These are phyloP conservation scores for Stropharia rugosoannulata DNA, from an alignment of 768 basidiomycete species.

Conservation along the genomic window DNA sequence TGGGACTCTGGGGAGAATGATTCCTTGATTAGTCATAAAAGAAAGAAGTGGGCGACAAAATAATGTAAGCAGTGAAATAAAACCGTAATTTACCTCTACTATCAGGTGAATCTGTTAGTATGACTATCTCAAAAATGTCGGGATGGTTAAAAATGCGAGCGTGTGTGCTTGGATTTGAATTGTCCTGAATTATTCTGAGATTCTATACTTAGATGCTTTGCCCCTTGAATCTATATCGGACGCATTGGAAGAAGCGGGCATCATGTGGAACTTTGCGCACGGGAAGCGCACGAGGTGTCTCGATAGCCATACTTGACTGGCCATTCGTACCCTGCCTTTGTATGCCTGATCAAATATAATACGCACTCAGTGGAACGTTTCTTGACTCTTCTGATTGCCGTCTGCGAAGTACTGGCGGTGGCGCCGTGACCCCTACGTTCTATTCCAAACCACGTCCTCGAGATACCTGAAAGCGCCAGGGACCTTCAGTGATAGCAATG, in stretches of 20 bases:
- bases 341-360: not conserved
- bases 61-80: too few species aligned
- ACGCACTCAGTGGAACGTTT: not conserved
- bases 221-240: too few species aligned
- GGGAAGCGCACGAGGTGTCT: not conserved
- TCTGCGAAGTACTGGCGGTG: not conserved
- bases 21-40: too few species aligned
- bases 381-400: not conserved
- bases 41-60: too few species aligned
- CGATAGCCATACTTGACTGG: not conserved
- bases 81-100: too few species aligned
- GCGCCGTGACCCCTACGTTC: not conserved
- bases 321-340: not conserved
- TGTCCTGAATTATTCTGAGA: too few species aligned
- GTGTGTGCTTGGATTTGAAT: too few species aligned
- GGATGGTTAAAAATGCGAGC: too few species aligned
- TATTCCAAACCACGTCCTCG: not conserved
- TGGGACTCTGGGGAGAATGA: too few species aligned
- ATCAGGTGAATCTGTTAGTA: too few species aligned
- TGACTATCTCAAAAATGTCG: too few species aligned
- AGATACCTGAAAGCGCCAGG: not conserved
- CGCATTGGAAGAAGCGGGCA: not conserved
- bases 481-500: not conserved
- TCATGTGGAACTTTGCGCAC: not conserved
- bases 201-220: too few species aligned